Conservation (phyloP, 2,329 filamentous ascomycete species). For the Hirsutella minnesotensis region DNA sequence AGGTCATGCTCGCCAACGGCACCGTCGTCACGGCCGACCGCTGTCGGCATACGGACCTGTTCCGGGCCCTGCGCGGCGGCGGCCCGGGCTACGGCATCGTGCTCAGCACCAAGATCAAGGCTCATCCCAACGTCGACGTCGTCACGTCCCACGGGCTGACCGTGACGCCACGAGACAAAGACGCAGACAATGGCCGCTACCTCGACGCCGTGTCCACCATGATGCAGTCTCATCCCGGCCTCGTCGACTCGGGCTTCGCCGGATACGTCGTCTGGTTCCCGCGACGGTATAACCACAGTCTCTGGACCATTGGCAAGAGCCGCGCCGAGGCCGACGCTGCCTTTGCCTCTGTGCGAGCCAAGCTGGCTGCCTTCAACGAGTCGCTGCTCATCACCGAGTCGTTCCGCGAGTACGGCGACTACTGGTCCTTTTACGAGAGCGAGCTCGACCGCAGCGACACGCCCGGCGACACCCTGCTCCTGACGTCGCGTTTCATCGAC, state of each 20-base stretch:
- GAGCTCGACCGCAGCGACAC: constrained; percentile 13
- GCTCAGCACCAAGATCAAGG: constrained; percentile 23
- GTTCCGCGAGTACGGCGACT: constrained; percentile 14
- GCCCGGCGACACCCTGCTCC: constrained; percentile 10
- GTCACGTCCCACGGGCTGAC: constrained; percentile 8
- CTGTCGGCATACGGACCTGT: constrained; percentile 22
- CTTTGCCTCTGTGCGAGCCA: constrained; percentile 9
- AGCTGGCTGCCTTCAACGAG: constrained; percentile 9
- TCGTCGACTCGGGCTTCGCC: constrained; percentile 18
- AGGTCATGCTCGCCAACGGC: constrained; percentile 27
- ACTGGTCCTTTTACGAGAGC: constrained; percentile 17
- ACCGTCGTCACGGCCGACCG: constrained; percentile 19
- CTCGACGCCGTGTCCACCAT: constrained; percentile 16
- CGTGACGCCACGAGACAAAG: constrained; percentile 10
- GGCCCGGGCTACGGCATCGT: constrained; percentile 20
- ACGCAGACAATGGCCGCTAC: constrained; percentile 12
- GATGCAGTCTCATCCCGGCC: constrained; percentile 16
- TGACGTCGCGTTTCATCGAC: constrained; percentile 17
- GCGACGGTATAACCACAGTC: constrained; percentile 15
- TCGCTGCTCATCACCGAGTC: constrained; percentile 10
- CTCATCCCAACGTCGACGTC: constrained; percentile 13
- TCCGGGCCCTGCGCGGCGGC: constrained; percentile 25
- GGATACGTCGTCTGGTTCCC: constrained; percentile 17
- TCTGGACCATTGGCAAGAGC: constrained; percentile 16
- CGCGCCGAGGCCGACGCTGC: constrained; percentile 10